These are phyloP conservation scores for Aspergillus asperescens DNA, from an alignment of 495 filamentous ascomycete genomes.

Conservation along the genomic window DNA sequence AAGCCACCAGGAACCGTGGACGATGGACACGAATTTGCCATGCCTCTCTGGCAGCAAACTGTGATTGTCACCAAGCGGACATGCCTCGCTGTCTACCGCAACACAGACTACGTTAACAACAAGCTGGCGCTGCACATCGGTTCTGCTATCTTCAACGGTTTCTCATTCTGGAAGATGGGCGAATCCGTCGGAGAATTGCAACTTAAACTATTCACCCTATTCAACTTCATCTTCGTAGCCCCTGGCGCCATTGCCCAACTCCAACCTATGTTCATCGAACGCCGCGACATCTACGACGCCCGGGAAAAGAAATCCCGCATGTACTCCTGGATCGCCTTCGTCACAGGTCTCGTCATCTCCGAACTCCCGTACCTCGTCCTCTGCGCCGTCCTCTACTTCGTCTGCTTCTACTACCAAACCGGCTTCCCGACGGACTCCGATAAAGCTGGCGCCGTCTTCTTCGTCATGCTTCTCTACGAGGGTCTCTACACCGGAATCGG, in stretches of 20 bases:
- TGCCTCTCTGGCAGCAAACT: constrained; percentile 51
- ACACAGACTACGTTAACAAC: constrained; percentile 60
- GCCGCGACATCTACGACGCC: constrained; percentile 48
- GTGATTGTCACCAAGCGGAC: constrained; percentile 53
- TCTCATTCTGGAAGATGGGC: constrained; percentile 39
- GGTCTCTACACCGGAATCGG: constrained; percentile 55
- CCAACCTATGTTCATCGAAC: constrained; percentile 50
- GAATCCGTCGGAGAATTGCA: constrained; percentile 29
- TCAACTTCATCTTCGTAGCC: constrained; percentile 48
- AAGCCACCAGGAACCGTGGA: constrained; percentile 30
- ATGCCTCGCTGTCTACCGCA: constrained; percentile 55
- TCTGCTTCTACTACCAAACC: constrained; percentile 50
- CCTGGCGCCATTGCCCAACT: constrained; percentile 47
- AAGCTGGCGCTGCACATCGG: constrained; percentile 46
- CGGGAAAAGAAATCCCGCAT: constrained; percentile 50
- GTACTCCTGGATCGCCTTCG: constrained; percentile 54
- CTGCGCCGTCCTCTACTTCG: constrained; percentile 45
- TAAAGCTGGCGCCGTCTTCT: constrained; percentile 50
- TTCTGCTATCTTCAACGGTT: constrained; percentile 37
- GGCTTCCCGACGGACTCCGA: constrained; percentile 33
- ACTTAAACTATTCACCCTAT: constrained; percentile 35
- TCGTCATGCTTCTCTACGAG: constrained; percentile 52
- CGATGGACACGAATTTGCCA: constrained; percentile 52
- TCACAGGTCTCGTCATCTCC: constrained; percentile 44
- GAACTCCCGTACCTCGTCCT: constrained; percentile 51